A percentile compares a stretch with the other conserved stretches of the same genome.
Conservation (phyloP, 345 rosid species). For the Populus tremula region DNA sequence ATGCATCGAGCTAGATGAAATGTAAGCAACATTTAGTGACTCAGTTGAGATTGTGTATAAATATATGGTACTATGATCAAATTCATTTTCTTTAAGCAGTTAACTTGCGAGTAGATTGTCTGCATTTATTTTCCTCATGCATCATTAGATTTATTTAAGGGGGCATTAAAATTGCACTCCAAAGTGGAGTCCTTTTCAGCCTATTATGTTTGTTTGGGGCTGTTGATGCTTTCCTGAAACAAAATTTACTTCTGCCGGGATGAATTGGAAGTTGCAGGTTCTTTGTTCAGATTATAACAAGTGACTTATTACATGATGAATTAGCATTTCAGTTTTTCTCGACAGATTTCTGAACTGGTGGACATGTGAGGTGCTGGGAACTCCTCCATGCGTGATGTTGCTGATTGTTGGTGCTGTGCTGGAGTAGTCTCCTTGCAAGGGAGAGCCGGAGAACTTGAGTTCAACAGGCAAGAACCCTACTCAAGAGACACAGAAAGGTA, state of each 20-base stretch:
- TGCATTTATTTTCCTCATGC: neutral
- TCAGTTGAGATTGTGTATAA: neutral
- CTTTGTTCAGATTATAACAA: neutral
- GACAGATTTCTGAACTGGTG: neutral
- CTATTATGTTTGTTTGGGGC: neutral
- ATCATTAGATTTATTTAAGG: neutral
- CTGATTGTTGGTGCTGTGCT: neutral
- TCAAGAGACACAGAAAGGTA: neutral
- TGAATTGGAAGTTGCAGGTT: neutral
- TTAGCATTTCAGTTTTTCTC: neutral
- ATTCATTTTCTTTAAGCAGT: neutral
- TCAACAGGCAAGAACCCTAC: neutral
- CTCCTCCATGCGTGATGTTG: neutral
- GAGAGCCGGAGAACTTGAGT: neutral
- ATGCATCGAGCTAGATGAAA: neutral
- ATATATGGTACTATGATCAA: neutral
- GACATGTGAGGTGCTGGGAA: neutral
- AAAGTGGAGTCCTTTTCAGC: neutral
- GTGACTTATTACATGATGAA: neutral
- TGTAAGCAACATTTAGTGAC: neutral
- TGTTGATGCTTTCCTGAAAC: neutral
- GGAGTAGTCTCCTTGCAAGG: neutral
- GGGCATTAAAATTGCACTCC: neutral
- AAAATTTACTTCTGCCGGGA: neutral
- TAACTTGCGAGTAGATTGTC: neutral